Evolutionary conservation across 805 yeast species (phyloP), one percentile per base, ranked within the genome.

Genomic region (Myxozyma geophila): DNA sequence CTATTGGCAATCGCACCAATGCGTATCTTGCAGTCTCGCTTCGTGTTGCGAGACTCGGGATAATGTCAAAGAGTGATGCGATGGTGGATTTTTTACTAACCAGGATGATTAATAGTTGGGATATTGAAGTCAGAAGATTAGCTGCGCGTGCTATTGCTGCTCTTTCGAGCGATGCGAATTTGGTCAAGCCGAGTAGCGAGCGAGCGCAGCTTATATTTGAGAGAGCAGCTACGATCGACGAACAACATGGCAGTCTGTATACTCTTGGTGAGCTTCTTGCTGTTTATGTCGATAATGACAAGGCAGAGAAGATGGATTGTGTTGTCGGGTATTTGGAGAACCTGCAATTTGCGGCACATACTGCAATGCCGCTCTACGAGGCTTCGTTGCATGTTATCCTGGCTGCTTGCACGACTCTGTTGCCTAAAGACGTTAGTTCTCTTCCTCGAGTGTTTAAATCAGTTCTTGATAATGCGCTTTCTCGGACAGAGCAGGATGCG

Each of bases 1-100:
- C 77, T 7, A 72, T 86, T 12, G 84, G 85, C 5, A 77, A 80
- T 60, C 64, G 81, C 55, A 59, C 74, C 50, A 59, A 77, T 63
- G 74, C 87, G 2, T 85, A 75, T 67, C 44, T 75, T 10, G 70
- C 72, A 1, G 76, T 81, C 12, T 75, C 83, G 0, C 58, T 73
- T 56, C 60, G 70, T 68, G 54, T 67, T 63, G 51, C 54, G 52
- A 37, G 64, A 40, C 50, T 68, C 52, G 64, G 59, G 9, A 46
- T 64, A n/a, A 35, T 37, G 35, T 13, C 21, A 23, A 12, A 15
- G 1, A 33, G 17, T 2, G 41, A 40, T 12, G 62, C 17, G 12
- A 62, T 78, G 57, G 50, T 74, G 1, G 72, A 71, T 0, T 74
- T 74, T 55, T 67, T 84, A 7, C 33, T 78, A 0, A 57, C 68